Evolutionary conservation across 106 monocot species (phyloP).

Genomic region (Triglochin maritima): DNA sequence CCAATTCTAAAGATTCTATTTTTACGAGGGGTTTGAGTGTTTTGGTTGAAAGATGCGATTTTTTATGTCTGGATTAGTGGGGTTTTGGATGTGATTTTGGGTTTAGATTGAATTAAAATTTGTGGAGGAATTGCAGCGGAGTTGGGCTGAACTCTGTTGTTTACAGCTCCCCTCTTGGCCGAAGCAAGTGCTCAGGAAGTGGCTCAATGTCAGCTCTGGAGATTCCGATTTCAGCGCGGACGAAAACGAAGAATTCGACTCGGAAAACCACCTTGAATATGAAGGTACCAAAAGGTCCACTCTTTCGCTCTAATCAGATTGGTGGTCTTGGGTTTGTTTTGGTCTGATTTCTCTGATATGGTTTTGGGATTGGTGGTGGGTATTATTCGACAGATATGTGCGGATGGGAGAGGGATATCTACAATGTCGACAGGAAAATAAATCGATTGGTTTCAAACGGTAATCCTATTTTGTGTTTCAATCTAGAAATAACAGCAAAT

Average conservation of each 20-base stretch:
- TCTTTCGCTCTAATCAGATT: too few species aligned
- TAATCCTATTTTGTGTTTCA: slow-evolving; percentile 4
- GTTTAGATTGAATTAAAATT: not conserved
- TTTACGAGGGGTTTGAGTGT: not conserved
- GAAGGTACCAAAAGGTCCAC: slow-evolving; percentile 12
- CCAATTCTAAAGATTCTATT: too few species aligned
- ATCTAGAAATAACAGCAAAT: too few species aligned
- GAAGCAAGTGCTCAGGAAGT: slow-evolving; percentile 49
- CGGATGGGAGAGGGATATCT: slow-evolving; percentile 23
- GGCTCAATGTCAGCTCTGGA: slow-evolving; percentile 47
- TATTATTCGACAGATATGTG: slow-evolving; percentile 20
- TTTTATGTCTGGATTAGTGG: not conserved
- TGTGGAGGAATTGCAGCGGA: slow-evolving; percentile 1
- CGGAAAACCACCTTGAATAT: slow-evolving; percentile 26
- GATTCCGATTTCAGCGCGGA: slow-evolving; percentile 66
- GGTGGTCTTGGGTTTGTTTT: too few species aligned
- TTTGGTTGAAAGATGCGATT: not conserved
- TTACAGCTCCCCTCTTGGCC: slow-evolving; percentile 19
- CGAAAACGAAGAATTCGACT: slow-evolving; percentile 16
- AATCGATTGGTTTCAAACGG: slow-evolving; percentile 15
- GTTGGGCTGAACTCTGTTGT: not conserved
- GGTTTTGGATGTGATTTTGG: not conserved
- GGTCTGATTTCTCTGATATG: too few species aligned
- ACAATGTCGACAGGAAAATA: slow-evolving; percentile 15
- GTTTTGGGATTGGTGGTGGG: too few species aligned